These are phyloP conservation scores for Cladosporium oxysporum DNA, from an alignment of 2,329 filamentous ascomycete genomes.

Conservation along the genomic window DNA sequence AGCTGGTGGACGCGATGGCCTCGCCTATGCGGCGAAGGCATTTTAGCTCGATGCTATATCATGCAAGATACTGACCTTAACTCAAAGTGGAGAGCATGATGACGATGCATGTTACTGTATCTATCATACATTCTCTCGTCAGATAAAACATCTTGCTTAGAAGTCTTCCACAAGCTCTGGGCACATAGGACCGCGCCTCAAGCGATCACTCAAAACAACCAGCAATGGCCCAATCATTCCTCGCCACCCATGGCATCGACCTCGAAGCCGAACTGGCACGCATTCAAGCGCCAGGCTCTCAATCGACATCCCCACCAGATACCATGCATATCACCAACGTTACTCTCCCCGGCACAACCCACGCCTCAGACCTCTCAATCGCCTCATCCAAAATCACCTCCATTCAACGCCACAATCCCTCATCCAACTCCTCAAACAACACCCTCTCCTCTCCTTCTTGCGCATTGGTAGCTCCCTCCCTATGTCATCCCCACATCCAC, in stretches of 20 bases:
- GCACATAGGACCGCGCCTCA: neutral
- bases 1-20: neutral
- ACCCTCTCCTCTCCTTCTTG: conserved; percentile 2
- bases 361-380: conserved; percentile 10
- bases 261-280: conserved; percentile 37
- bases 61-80: conserved; percentile 4
- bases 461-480: conserved; percentile 53
- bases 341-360: conserved; percentile 21
- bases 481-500: conserved; percentile 74
- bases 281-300: conserved; percentile 26
- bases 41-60: conserved; percentile 6
- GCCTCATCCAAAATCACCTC: conserved; percentile 33
- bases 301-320: neutral
- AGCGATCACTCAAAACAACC: neutral
- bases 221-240: conserved; percentile 35
- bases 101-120: neutral
- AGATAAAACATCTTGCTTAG: neutral
- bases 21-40: conserved; percentile 3
- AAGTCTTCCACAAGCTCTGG: neutral
- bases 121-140: neutral
- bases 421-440: neutral
- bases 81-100: neutral
- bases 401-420: conserved; percentile 15
- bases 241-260: conserved; percentile 37
- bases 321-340: conserved; percentile 23